Conservation (phyloP, 1,284 basidiomycete genomes). For the Ceratobasidium sp. region DNA sequence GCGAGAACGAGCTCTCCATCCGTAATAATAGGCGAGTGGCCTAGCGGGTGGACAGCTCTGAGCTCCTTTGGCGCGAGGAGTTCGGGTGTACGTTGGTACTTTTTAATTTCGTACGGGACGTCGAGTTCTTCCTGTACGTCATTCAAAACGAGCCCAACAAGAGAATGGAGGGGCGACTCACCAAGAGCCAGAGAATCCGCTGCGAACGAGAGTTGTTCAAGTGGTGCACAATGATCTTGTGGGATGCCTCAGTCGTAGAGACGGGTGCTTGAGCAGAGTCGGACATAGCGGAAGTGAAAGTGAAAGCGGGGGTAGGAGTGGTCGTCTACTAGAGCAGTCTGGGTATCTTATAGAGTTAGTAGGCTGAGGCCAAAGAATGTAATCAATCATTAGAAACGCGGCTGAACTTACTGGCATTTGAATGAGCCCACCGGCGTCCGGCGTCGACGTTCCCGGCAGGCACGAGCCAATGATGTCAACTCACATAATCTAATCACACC, state of each 20-base stretch:
- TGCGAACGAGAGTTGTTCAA: slow-evolving; percentile 65
- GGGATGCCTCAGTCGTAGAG: not conserved
- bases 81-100: slow-evolving; percentile 41
- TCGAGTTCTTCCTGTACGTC: slow-evolving; percentile 42
- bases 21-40: slow-evolving; percentile 43
- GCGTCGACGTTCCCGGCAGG: too few relatives aligned
- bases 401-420: too few relatives aligned
- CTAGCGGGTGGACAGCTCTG: slow-evolving; percentile 42
- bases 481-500: too few relatives aligned
- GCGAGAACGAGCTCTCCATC: slow-evolving; percentile 44
- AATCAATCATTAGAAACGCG: too few relatives aligned
- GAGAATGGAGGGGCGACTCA: slow-evolving; percentile 47
- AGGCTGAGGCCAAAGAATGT: too few relatives aligned
- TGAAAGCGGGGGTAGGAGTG: too few relatives aligned
- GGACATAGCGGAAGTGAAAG: not conserved
- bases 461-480: too few relatives aligned
- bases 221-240: slow-evolving; percentile 59
- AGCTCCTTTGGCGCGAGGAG: slow-evolving; percentile 44
- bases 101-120: slow-evolving; percentile 45
- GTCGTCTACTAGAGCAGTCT: too few relatives aligned
- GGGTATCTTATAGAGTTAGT: too few relatives aligned
- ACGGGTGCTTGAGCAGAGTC: not conserved
- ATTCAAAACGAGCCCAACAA: too few relatives aligned
- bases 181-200: slow-evolving; percentile 66
- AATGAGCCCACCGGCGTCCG: too few relatives aligned